Conservation (phyloP, 306 rosid genomes). For the Medicago lupulina region DNA sequence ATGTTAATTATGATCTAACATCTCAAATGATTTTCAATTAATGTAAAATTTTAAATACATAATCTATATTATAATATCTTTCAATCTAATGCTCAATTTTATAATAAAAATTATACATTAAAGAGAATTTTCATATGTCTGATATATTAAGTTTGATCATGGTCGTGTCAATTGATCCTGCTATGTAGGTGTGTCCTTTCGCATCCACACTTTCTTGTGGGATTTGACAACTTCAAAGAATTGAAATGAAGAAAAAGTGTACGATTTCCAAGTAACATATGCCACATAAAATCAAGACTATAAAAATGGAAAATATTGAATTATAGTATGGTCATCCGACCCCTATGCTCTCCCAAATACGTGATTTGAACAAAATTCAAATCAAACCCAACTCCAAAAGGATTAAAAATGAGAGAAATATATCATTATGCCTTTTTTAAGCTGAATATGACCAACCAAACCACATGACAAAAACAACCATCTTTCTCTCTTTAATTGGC, state of each 20-base stretch:
- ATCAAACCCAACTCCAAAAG: constrained; percentile 33
- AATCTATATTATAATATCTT: too few species aligned
- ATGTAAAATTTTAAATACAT: too few species aligned
- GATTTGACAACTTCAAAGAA: constrained; percentile 41
- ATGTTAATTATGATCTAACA: too few species aligned
- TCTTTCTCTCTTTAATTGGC: constrained; percentile 42
- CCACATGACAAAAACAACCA: constrained; percentile 47
- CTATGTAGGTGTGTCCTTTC: background rate
- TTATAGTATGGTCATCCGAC: constrained; percentile 37
- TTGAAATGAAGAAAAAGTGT: constrained; percentile 17
- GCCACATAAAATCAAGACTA: constrained; percentile 16
- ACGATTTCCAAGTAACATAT: constrained; percentile 40
- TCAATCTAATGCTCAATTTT: too few species aligned
- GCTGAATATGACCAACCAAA: constrained; percentile 53
- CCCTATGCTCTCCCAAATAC: constrained; percentile 44
- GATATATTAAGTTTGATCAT: too few species aligned
- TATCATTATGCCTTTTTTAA: constrained; percentile 39
- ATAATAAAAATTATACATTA: too few species aligned
- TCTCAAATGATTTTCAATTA: too few species aligned
- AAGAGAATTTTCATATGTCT: too few species aligned
- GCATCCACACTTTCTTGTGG: constrained; percentile 21
- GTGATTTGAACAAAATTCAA: constrained; percentile 45
- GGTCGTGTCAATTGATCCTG: too few species aligned
- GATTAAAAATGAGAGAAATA: constrained; percentile 26
- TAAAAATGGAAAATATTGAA: constrained; percentile 27